Base-by-base conservation (phyloP, 306 rosid species). In the Gleditsia sinensis region DNA sequence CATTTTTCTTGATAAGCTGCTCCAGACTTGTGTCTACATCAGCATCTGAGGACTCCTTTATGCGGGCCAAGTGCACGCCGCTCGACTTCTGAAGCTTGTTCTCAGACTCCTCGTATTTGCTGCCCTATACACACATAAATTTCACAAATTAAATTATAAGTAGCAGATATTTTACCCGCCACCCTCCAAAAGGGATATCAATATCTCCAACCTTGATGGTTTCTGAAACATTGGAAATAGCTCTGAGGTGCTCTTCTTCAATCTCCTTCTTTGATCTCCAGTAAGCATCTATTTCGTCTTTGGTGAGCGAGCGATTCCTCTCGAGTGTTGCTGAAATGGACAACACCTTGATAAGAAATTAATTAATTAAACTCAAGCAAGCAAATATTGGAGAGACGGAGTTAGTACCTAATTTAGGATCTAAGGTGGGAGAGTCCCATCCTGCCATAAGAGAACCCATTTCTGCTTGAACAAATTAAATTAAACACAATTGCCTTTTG, bases 261-360 rank as follows among this genome's bases (percentile, higher is more conserved):
- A 46, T 71, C 42, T 82, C 71, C 78, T 86, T 85, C 78, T 70
- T 84, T 48, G 83, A 71, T 75, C 24, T 86, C 93, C 93, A 88
- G 79, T 63, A 88, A 21, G 93, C 78, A 9, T 82, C 71, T 21
- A 88, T 86, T 57, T 88, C 93, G 6, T 72, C 91, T 30, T 83
- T 87, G 17, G 95, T 89, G 16, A 84, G 82, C 1, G 97, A 92
- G 0, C 76, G 78, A 49, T 85, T 91, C 77, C 88, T 84, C 69
- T 80, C 49, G 24, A 69, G 55, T n/a, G 46, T 71, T 0, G 51
- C 96, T 89, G 72, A 56, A 42, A 24, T 4, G 53, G 0, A 7
- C 0, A 14, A 54, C 14, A 73, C n/a, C n/a, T n/a, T n/a, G n/a
- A n/a, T n/a, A n/a, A n/a, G n/a, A n/a, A n/a, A n/a, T n/a, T n/a